These are phyloP conservation scores for Rhypophila decipiens DNA, from an alignment of 495 filamentous ascomycete genomes.

Conservation along the genomic window DNA sequence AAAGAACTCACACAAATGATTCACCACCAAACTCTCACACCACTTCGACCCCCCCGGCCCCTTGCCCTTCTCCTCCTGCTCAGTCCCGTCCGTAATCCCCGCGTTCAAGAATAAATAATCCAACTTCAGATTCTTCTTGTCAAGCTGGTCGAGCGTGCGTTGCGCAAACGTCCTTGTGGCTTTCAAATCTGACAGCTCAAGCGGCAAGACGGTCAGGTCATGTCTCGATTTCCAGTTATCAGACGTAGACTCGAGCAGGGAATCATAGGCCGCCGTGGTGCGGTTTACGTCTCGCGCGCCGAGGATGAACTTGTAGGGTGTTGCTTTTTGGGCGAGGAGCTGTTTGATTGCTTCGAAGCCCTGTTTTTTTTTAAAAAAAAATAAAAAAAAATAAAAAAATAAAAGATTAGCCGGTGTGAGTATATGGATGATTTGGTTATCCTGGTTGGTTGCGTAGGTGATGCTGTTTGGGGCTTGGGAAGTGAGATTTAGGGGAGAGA, in stretches of 20 bases:
- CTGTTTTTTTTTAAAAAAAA: no score
- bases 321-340: slow-evolving; percentile 28
- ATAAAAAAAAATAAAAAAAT: not conserved
- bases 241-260: slow-evolving; percentile 25
- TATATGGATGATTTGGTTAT: no score
- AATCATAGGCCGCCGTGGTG: slow-evolving; percentile 29
- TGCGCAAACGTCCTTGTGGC: slow-evolving; percentile 32
- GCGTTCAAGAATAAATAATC: slow-evolving; percentile 41
- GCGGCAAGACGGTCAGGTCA: slow-evolving; percentile 33
- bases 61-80: no score
- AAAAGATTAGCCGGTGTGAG: not conserved
- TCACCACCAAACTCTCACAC: slow-evolving; percentile 34
- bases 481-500: no score
- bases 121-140: slow-evolving; percentile 15
- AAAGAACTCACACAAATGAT: slow-evolving; percentile 35
- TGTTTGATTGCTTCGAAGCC: slow-evolving; percentile 40
- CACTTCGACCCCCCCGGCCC: slow-evolving; percentile 29
- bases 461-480: not conserved
- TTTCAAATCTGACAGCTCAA: slow-evolving; percentile 32
- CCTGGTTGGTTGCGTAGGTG: slow-evolving; percentile 5
- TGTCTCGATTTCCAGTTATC: slow-evolving; percentile 25
- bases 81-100: slow-evolving; percentile 16
- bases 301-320: slow-evolving; percentile 38
- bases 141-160: slow-evolving; percentile 30
- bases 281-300: slow-evolving; percentile 32